phyloP scores from a whole-genome alignment of 2,329 filamentous ascomycete genomes.

The Metarhizium rileyi region DNA sequence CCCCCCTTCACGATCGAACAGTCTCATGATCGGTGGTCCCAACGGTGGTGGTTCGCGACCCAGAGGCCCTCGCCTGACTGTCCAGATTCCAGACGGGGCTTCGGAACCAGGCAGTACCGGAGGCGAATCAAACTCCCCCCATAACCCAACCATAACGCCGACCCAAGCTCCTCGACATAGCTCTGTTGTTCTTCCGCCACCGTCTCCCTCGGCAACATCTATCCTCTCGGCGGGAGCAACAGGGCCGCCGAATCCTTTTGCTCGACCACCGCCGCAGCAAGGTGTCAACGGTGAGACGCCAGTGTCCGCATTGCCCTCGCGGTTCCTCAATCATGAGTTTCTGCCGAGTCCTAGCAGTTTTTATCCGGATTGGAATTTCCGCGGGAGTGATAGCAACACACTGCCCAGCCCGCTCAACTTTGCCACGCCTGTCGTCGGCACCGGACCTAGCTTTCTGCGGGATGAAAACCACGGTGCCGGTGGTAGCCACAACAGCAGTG shows the following conservation, averaged over 20 bases:
- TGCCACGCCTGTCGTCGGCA: slow-evolving; percentile 63
- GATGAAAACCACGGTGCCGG: slow-evolving; percentile 34
- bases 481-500: slow-evolving; percentile 10
- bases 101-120: slow-evolving; percentile 69
- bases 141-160: slow-evolving; percentile 48
- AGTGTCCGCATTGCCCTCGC: slow-evolving; percentile 84
- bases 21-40: slow-evolving; percentile 44
- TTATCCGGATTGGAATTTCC: slow-evolving; percentile 82
- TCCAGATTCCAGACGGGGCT: slow-evolving; percentile 88
- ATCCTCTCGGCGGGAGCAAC: slow-evolving; percentile 83
- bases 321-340: slow-evolving; percentile 81
- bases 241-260: slow-evolving; percentile 92
- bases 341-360: slow-evolving; percentile 87
- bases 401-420: slow-evolving; percentile 89
- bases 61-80: slow-evolving; percentile 68
- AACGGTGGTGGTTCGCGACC: slow-evolving; percentile 64
- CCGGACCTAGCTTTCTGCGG: slow-evolving; percentile 52
- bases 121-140: slow-evolving; percentile 58
- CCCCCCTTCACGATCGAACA: slow-evolving; percentile 71
- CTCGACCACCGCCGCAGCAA: slow-evolving; percentile 69
- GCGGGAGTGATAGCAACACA: slow-evolving; percentile 67
- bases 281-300: slow-evolving; percentile 55
- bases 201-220: slow-evolving; percentile 79
- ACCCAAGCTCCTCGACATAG: slow-evolving; percentile 44
- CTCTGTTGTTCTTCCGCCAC: slow-evolving; percentile 77